These are phyloP conservation scores for Dalechampia spathulata DNA, from an alignment of 441 rosid species.

Conservation along the genomic window DNA sequence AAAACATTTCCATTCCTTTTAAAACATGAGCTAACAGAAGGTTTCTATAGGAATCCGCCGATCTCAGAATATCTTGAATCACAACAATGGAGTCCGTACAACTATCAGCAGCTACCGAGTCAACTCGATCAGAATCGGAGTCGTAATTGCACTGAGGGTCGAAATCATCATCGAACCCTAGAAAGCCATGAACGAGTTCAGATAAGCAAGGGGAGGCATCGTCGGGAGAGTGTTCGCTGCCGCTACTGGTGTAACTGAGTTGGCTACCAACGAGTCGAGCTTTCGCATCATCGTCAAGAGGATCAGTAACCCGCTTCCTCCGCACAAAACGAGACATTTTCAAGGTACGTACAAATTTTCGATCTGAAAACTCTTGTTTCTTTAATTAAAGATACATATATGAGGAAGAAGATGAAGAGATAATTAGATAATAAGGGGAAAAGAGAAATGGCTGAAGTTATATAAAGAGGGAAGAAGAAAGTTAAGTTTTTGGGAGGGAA, in stretches of 20 bases:
- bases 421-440: too few relatives aligned
- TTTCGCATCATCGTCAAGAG: slow-evolving; percentile 48
- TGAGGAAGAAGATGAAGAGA: too few relatives aligned
- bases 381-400: too few relatives aligned
- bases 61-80: slow-evolving; percentile 20
- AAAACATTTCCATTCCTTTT: slow-evolving; percentile 37
- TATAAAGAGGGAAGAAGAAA: too few relatives aligned
- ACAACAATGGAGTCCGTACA: too few relatives aligned
- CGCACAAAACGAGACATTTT: slow-evolving; percentile 29
- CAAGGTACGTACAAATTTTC: too few relatives aligned
- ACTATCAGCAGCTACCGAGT: slow-evolving; percentile 17
- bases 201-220: slow-evolving; percentile 51
- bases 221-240: slow-evolving; percentile 61
- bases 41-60: slow-evolving; percentile 36
- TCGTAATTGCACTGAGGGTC: slow-evolving; percentile 19
- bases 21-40: slow-evolving; percentile 32
- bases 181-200: slow-evolving; percentile 71
- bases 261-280: slow-evolving; percentile 50
- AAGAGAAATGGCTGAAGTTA: too few relatives aligned
- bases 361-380: too few relatives aligned
- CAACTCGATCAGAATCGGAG: slow-evolving; percentile 36
- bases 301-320: slow-evolving; percentile 52
- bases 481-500: not conserved
- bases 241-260: slow-evolving; percentile 51
- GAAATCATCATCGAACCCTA: slow-evolving; percentile 42